These are phyloP conservation scores for Nigrospora sphaerica DNA, from an alignment of 2,329 filamentous ascomycete species.

Conservation along the genomic window DNA sequence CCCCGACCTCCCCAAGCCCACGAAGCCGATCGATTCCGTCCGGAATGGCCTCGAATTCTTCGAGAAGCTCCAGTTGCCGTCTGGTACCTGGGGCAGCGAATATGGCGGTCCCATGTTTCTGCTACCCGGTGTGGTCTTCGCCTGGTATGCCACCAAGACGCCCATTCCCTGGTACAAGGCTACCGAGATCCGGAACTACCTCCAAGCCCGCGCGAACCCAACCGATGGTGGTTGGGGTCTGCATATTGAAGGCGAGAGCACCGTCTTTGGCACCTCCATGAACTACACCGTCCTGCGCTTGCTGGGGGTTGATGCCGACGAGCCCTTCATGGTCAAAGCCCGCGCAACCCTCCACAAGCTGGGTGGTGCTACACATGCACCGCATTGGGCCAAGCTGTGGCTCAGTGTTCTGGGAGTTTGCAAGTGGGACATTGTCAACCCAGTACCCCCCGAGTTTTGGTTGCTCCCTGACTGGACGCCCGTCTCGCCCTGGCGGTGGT, in stretches of 20 bases:
- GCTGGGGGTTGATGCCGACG: slow-evolving; percentile 75
- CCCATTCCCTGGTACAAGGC: slow-evolving; percentile 73
- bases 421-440: slow-evolving; percentile 90
- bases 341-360: slow-evolving; percentile 75
- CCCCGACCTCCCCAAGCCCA: slow-evolving; percentile 62
- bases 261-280: slow-evolving; percentile 81
- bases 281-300: slow-evolving; percentile 81
- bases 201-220: slow-evolving; percentile 76
- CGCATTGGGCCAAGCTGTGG: slow-evolving; percentile 98
- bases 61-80: slow-evolving; percentile 77
- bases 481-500: slow-evolving; percentile 89
- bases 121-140: slow-evolving; percentile 74
- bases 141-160: slow-evolving; percentile 85
- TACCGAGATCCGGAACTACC: slow-evolving; percentile 86
- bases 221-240: slow-evolving; percentile 95
- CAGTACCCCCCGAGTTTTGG: slow-evolving; percentile 90
- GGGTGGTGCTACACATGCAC: slow-evolving; percentile 74
- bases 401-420: slow-evolving; percentile 75
- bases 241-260: slow-evolving; percentile 89
- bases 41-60: slow-evolving; percentile 84
- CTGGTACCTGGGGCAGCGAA: slow-evolving; percentile 94
- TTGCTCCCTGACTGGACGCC: slow-evolving; percentile 86
- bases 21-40: slow-evolving; percentile 69
- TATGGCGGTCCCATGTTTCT: slow-evolving; percentile 98
- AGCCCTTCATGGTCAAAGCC: slow-evolving; percentile 79